phyloP scores from a whole-genome alignment of 306 rosid genomes.

The Trifolium fragiferum region DNA sequence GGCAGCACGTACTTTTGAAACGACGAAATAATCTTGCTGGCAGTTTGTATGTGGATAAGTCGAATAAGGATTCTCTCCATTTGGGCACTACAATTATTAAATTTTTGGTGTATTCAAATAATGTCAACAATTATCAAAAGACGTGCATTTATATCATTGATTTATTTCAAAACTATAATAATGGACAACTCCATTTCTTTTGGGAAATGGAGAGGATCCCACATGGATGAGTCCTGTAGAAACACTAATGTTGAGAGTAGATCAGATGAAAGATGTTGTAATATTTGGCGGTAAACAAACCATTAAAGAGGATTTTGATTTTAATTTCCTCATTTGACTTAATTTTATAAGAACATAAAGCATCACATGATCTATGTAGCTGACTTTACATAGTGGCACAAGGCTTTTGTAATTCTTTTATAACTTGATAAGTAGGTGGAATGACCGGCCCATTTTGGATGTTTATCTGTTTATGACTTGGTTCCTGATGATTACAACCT shows the following conservation, averaged over 20 bases:
- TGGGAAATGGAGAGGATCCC: too few relatives aligned
- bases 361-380: not conserved
- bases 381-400: not conserved
- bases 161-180: too few relatives aligned
- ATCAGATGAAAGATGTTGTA: not conserved
- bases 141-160: too few relatives aligned
- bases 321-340: not conserved
- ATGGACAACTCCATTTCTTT: too few relatives aligned
- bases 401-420: not conserved
- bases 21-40: not conserved
- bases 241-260: not conserved
- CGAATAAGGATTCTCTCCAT: too few relatives aligned
- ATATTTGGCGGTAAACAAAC: not conserved
- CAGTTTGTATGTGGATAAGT: not conserved
- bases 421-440: slow-evolving; percentile 3
- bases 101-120: too few relatives aligned
- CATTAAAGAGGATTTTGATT: not conserved
- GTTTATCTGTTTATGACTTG: not conserved
- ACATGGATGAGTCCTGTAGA: not conserved
- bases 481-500: slow-evolving; percentile 11
- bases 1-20: not conserved
- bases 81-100: too few relatives aligned
- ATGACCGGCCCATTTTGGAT: not conserved
- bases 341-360: not conserved
- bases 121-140: too few relatives aligned